Evolutionary conservation across 495 filamentous ascomycete genomes (phyloP), one percentile per base, ranked within the genome.

Genomic region (Trichodelitschia bisporula): DNA sequence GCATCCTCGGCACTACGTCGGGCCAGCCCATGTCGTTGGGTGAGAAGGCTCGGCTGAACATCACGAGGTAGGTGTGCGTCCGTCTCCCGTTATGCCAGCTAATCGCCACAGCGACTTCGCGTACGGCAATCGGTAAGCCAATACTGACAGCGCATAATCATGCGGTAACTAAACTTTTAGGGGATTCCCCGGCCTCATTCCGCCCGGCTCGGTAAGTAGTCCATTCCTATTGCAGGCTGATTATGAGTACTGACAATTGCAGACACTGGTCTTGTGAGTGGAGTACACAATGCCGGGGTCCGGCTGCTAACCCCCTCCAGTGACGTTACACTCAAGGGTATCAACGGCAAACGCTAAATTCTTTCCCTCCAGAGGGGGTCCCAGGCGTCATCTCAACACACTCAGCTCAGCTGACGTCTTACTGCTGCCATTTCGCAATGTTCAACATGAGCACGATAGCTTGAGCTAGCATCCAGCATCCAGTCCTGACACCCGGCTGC

Each of bases 11-110:
- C 21, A 32, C 34, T 15, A 8, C 29, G 5, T 8, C 8, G 9
- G 35, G 40, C 13, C 41, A 41, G 23, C 55, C 65, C 36, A 84
- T 90, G 76, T 69, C 58, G 38, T 54, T 79, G 6, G 79, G 79
- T 38, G 77, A 89, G 59, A 74, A 70, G 50, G 68, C 75, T 15
- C 70, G 68, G 12, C 53, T 90, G 36, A 75, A 68, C 19, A 86
- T 86, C 39, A 60, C 66, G 17, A 62, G 64, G 78, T 83, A 58
- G 47, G 68, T 16, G n/a, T n/a, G n/a, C n/a, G n/a, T n/a, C n/a
- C n/a, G n/a, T n/a, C n/a, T n/a, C n/a, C n/a, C n/a, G 12, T 24
- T 30, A 40, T 36, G 28, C 36, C 36, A 36, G 41, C 31, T 16
- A 9, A 8, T 8, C 17, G 19, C 10, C 30, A 24, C 35, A 83